A percentile compares a stretch with the other conserved stretches of the same genome.
Conservation (phyloP, 2,329 filamentous ascomycete species). For the Cladorrhinum sp. region DNA sequence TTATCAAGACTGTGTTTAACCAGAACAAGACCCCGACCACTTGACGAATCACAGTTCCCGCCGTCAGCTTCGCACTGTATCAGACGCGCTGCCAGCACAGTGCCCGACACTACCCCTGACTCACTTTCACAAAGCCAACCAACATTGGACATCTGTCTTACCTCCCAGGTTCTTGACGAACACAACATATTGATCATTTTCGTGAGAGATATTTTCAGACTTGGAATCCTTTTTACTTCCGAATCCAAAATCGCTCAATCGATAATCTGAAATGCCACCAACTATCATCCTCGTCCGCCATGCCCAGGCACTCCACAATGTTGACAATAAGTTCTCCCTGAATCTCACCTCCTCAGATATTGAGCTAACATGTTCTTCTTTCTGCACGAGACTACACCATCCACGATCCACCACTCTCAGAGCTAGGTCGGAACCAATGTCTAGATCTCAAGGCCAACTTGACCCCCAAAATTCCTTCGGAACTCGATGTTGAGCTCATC, state of each 20-base stretch:
- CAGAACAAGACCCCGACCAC: background rate
- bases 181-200: background rate
- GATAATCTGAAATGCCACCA: slow-evolving; percentile 52
- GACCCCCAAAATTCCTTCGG: slow-evolving; percentile 38
- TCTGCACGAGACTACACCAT: slow-evolving; percentile 44
- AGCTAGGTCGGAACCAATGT: slow-evolving; percentile 50
- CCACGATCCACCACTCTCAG: slow-evolving; percentile 50
- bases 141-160: background rate
- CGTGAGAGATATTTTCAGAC: no score
- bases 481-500: slow-evolving; percentile 50
- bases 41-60: background rate
- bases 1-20: background rate
- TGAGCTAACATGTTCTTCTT: background rate
- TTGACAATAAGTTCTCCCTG: slow-evolving; percentile 43
- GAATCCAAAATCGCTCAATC: background rate
- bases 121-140: background rate
- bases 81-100: slow-evolving; percentile 1
- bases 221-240: no score
- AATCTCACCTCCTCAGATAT: background rate
- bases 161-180: background rate
- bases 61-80: background rate
- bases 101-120: slow-evolving; percentile 2
- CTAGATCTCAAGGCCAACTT: slow-evolving; percentile 42
- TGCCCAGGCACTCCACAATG: slow-evolving; percentile 67
- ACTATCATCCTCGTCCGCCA: slow-evolving; percentile 81